Evolutionary conservation across 2,329 filamentous ascomycete genomes (phyloP).

Genomic region (Hypoxylon sp.): DNA sequence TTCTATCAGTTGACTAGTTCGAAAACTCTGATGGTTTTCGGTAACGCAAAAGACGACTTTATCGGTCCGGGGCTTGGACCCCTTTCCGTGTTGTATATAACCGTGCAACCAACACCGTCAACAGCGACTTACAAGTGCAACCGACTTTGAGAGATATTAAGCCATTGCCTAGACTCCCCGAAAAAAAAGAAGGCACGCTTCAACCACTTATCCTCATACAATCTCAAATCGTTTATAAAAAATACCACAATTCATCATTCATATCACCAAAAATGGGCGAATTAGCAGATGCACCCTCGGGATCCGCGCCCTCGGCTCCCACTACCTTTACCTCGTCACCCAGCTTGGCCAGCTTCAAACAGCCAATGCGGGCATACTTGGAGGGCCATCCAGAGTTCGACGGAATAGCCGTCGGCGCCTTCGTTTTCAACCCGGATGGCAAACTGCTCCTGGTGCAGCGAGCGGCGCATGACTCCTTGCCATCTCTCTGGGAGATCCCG

Average conservation of each 20-base stretch:
- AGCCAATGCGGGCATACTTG: constrained; percentile 44
- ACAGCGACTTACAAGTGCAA: constrained; percentile 6
- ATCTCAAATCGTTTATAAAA: constrained; percentile 10
- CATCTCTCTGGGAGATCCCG: constrained; percentile 57
- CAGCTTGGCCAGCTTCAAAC: constrained; percentile 42
- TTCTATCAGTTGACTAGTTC: constrained; percentile 31
- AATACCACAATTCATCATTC: background rate
- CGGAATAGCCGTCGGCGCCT: constrained; percentile 48
- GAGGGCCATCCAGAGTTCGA: constrained; percentile 38
- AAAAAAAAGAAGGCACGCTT: constrained; percentile 1
- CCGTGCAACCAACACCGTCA: constrained; percentile 6
- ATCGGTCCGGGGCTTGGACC: constrained; percentile 16
- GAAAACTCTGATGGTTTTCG: constrained; percentile 14
- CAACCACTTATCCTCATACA: constrained; percentile 1
- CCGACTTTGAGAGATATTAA: constrained; percentile 1
- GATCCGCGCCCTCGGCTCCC: constrained; percentile 28
- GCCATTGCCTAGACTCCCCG: background rate
- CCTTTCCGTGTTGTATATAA: constrained; percentile 21
- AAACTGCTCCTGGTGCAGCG: constrained; percentile 57
- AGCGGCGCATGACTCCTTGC: constrained; percentile 53
- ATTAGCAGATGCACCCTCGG: constrained; percentile 7
- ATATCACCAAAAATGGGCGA: constrained; percentile 16
- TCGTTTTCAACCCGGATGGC: constrained; percentile 47
- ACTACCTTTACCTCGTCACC: constrained; percentile 41
- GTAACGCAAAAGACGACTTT: constrained; percentile 15